A percentile compares a stretch with the other conserved stretches of the same genome.
phyloP scores from a whole-genome alignment of 192 early-diverging fungal species.

The Linnemannia zychae region DNA sequence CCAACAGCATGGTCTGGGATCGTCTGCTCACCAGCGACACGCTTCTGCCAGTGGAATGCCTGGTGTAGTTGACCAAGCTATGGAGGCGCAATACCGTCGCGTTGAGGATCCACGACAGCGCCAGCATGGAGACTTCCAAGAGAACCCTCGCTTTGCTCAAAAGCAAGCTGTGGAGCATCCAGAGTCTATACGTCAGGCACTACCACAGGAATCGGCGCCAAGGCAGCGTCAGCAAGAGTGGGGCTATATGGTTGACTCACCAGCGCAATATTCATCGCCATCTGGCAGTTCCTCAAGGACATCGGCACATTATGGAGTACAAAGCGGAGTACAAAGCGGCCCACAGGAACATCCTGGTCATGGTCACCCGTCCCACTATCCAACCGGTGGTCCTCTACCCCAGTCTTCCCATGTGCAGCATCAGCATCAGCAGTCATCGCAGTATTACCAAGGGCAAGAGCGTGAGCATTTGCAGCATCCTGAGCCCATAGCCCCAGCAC shows the following conservation, averaged over 20 bases:
- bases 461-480: not conserved
- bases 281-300: not conserved
- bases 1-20: not conserved
- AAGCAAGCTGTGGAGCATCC: conserved; percentile 6
- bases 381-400: not conserved
- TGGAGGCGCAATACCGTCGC: conserved; percentile 5
- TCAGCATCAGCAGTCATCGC: not conserved
- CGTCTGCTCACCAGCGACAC: conserved; percentile 18
- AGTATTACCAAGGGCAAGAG: conserved; percentile 18
- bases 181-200: not conserved
- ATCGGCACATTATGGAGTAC: not conserved
- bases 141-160: conserved; percentile 13
- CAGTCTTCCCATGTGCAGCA: not conserved
- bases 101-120: conserved; percentile 11
- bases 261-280: not conserved
- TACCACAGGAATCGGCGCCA: not conserved
- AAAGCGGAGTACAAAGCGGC: not conserved
- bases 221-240: conserved; percentile 17
- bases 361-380: not conserved
- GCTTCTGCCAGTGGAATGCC: not conserved
- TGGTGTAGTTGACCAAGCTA: not conserved
- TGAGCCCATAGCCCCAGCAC: not conserved
- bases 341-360: conserved; percentile 6
- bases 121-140: conserved; percentile 19
- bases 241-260: conserved; percentile 9